Conservation (phyloP, 2,329 filamentous ascomycete species). For the Fusarium falciforme region DNA sequence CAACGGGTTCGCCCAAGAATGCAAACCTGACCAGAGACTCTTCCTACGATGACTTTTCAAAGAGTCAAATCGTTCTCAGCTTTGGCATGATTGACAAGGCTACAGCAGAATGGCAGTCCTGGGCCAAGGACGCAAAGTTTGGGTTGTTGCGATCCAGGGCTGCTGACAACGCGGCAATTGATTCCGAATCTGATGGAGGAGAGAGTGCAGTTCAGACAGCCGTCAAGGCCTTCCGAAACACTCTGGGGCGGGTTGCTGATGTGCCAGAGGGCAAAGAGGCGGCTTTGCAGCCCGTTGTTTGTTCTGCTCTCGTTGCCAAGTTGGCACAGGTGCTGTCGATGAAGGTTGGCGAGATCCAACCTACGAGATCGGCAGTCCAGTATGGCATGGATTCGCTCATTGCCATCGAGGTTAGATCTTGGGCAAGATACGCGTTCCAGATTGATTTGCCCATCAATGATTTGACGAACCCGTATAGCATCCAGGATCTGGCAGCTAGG, state of each 20-base stretch:
- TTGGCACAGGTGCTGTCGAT: conserved; percentile 38
- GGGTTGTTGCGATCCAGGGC: conserved; percentile 31
- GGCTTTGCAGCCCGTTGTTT: conserved; percentile 31
- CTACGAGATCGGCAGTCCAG: conserved; percentile 36
- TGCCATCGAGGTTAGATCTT: conserved; percentile 39
- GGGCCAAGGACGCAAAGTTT: conserved; percentile 41
- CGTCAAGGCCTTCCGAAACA: conserved; percentile 37
- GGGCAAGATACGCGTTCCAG: conserved; percentile 42
- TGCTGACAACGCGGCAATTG: conserved; percentile 26
- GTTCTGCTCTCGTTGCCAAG: conserved; percentile 38
- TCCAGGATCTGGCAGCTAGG: conserved; percentile 36
- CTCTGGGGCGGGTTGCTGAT: conserved; percentile 21
- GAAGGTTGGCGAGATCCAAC: conserved; percentile 37
- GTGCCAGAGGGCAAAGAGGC: conserved; percentile 28
- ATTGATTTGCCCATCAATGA: conserved; percentile 41
- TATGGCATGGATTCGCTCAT: conserved; percentile 42
- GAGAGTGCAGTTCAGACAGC: conserved; percentile 40
- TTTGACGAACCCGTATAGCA: conserved; percentile 40
- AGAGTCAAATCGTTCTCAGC: conserved; percentile 38
- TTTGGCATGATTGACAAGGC: conserved; percentile 40
- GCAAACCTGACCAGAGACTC: not conserved
- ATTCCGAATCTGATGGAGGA: conserved; percentile 24
- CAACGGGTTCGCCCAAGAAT: conserved; percentile 23
- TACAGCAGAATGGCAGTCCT: conserved; percentile 37
- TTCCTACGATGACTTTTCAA: conserved; percentile 30